Evolutionary conservation across 495 filamentous ascomycete species (phyloP).

Genomic region (Tuber aestivum): DNA sequence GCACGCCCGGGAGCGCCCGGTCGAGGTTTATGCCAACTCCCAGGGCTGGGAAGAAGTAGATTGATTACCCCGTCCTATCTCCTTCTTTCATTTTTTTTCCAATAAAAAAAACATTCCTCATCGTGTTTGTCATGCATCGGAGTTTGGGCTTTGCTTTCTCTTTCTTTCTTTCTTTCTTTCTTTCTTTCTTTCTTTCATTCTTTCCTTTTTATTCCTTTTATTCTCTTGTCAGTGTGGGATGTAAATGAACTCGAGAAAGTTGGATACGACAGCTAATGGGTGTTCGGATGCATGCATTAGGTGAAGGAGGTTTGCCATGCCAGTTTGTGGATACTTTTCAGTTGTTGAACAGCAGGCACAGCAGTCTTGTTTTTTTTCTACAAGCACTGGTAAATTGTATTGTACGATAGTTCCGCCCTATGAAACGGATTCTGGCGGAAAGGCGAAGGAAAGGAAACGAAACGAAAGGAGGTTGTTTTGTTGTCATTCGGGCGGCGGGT

Average conservation of each 20-base stretch:
- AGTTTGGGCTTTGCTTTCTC: neutral
- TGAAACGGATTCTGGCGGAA: neutral
- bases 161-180: too few relatives aligned
- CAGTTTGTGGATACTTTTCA: neutral
- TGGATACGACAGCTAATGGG: neutral
- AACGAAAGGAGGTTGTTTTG: neutral
- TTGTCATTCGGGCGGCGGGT: neutral
- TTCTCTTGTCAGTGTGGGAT: neutral
- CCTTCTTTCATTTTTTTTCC: neutral
- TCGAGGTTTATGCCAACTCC: slow-evolving; percentile 57
- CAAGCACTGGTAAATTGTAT: neutral
- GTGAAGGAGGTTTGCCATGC: neutral
- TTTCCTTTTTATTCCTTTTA: too few relatives aligned
- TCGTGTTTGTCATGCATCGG: neutral
- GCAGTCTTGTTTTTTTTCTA: neutral
- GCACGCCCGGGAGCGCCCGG: slow-evolving; percentile 40
- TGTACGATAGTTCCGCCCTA: neutral
- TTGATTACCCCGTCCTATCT: neutral
- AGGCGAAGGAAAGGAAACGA: neutral
- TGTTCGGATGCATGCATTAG: neutral
- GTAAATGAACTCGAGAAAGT: neutral
- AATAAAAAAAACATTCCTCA: neutral
- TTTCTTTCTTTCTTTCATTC: too few relatives aligned
- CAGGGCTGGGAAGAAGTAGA: slow-evolving; percentile 40
- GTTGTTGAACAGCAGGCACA: neutral